These are phyloP conservation scores for Astrothelium subdiscretum DNA, from an alignment of 495 filamentous ascomycete genomes.

Conservation along the genomic window DNA sequence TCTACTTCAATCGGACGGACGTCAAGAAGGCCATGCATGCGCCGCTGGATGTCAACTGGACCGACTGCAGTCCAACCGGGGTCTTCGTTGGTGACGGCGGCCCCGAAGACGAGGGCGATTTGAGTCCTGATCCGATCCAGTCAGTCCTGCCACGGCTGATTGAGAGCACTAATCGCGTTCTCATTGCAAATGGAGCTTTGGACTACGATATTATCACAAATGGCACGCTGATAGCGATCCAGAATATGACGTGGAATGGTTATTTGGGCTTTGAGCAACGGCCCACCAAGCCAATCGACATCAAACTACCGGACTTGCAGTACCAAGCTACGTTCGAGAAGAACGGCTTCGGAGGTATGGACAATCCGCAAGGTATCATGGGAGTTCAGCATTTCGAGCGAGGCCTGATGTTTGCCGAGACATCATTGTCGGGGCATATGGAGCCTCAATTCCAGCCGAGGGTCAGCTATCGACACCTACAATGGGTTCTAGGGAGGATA, in stretches of 20 bases:
- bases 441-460: neutral
- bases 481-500: neutral
- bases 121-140: slow-evolving; percentile 22
- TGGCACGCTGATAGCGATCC: slow-evolving; percentile 18
- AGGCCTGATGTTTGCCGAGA: slow-evolving; percentile 14
- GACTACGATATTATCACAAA: slow-evolving; percentile 16
- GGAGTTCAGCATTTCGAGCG: slow-evolving; percentile 27
- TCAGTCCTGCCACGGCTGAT: slow-evolving; percentile 15
- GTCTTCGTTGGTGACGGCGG: slow-evolving; percentile 17
- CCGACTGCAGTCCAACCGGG: slow-evolving; percentile 4
- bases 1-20: slow-evolving; percentile 18
- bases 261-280: slow-evolving; percentile 13
- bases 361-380: slow-evolving; percentile 28
- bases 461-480: neutral
- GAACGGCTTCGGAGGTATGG: slow-evolving; percentile 11
- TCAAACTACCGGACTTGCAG: slow-evolving; percentile 18
- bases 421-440: neutral
- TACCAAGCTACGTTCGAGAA: slow-evolving; percentile 14
- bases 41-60: slow-evolving; percentile 14
- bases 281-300: slow-evolving; percentile 13
- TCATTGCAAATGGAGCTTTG: slow-evolving; percentile 16
- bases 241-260: slow-evolving; percentile 20
- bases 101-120: slow-evolving; percentile 17
- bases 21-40: slow-evolving; percentile 18
- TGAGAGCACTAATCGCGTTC: slow-evolving; percentile 18